These are phyloP conservation scores for Leccinum imitatum DNA, from an alignment of 768 basidiomycete species.

Conservation along the genomic window DNA sequence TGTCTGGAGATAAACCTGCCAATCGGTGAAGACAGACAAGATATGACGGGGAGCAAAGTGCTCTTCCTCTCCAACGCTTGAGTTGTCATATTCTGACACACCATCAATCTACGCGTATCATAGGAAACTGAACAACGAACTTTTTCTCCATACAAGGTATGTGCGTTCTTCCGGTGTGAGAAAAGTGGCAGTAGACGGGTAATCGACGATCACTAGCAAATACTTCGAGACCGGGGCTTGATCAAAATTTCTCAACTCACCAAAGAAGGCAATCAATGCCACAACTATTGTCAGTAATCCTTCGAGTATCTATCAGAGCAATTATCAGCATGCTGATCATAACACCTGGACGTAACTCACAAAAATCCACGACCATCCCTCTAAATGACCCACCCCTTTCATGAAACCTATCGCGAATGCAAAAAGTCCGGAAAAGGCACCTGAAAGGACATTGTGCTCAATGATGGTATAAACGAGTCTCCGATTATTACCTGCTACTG, in stretches of 20 bases:
- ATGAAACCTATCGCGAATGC: constrained; percentile 57
- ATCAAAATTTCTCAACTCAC: constrained; percentile 30
- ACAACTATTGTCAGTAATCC: constrained; percentile 60
- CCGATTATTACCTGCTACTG: constrained; percentile 44
- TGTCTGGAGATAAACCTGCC: constrained; percentile 48
- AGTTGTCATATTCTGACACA: constrained; percentile 39
- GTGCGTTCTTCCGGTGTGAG: constrained; percentile 17
- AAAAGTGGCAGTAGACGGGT: constrained; percentile 19
- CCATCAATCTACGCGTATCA: constrained; percentile 51
- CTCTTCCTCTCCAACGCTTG: constrained; percentile 42
- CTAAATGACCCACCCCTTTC: constrained; percentile 42
- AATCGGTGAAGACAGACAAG: constrained; percentile 53
- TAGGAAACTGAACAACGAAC: constrained; percentile 3
- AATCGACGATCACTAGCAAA: constrained; percentile 56
- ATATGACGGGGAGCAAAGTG: constrained; percentile 54
- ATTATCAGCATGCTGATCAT: neutral
- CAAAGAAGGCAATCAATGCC: constrained; percentile 51
- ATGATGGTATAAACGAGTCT: neutral
- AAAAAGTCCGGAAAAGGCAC: constrained; percentile 58
- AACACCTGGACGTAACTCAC: constrained; percentile 33
- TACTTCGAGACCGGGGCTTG: neutral
- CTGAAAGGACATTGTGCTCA: constrained; percentile 12
- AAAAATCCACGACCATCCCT: constrained; percentile 72
- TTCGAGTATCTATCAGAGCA: constrained; percentile 17
- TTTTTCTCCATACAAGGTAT: constrained; percentile 21